A percentile compares a stretch with the other conserved stretches of the same genome.
These are phyloP conservation scores for Alternaria arbusti DNA, from an alignment of 2,329 filamentous ascomycete genomes.

Conservation along the genomic window DNA sequence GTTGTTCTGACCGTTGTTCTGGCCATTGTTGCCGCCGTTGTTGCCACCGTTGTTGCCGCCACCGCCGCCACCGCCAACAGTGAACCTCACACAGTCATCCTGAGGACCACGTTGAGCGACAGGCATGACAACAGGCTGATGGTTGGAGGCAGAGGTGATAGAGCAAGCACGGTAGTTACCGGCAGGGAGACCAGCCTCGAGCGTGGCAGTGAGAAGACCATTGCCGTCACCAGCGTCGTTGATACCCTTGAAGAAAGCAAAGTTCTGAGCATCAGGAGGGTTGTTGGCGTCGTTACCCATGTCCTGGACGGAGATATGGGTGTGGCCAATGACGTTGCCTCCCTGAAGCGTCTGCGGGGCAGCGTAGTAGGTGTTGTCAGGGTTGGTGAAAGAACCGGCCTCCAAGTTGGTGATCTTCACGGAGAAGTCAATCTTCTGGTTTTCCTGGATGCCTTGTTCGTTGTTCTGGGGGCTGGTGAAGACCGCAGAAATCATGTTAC, in stretches of 20 bases:
- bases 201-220: slow-evolving; percentile 54
- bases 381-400: slow-evolving; percentile 63
- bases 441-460: slow-evolving; percentile 41
- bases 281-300: slow-evolving; percentile 48
- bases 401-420: slow-evolving; percentile 58
- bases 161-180: slow-evolving; percentile 61
- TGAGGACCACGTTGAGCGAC: slow-evolving; percentile 61
- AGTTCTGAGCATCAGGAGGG: slow-evolving; percentile 52
- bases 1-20: slow-evolving; percentile 2
- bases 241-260: slow-evolving; percentile 66
- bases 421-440: slow-evolving; percentile 56
- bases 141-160: slow-evolving; percentile 59
- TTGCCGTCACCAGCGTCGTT: slow-evolving; percentile 59
- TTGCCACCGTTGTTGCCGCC: slow-evolving; percentile 15
- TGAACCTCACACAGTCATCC: slow-evolving; percentile 61
- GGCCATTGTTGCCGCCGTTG: slow-evolving; percentile 13
- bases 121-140: slow-evolving; percentile 66
- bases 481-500: slow-evolving; percentile 63
- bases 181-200: slow-evolving; percentile 55
- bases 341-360: slow-evolving; percentile 59
- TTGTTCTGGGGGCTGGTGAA: slow-evolving; percentile 56
- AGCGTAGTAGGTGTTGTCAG: slow-evolving; percentile 61
- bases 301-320: slow-evolving; percentile 61
- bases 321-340: slow-evolving; percentile 55
- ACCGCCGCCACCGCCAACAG: slow-evolving; percentile 39